Percentiles rank a stretch among this genome's conserved stretches.
Conservation (phyloP, 1,284 basidiomycete species). For the Phellopilus nigrolimitatus region DNA sequence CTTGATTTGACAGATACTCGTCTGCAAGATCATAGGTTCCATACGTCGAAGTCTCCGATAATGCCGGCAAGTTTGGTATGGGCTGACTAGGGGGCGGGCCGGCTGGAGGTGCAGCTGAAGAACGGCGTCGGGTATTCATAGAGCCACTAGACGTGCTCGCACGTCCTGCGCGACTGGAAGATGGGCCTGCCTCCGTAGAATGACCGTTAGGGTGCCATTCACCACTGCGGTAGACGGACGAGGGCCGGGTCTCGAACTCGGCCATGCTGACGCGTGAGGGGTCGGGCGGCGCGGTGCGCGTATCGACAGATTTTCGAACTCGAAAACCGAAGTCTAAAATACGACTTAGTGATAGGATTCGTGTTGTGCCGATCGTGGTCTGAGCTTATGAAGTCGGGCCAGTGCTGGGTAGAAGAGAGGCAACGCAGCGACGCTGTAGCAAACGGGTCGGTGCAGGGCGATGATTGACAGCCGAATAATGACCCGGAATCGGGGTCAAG, state of each 20-base stretch:
- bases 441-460: too few relatives aligned
- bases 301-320: neutral
- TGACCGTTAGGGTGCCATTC: slow-evolving; percentile 42
- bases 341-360: neutral
- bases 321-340: neutral
- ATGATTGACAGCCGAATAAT: slow-evolving; percentile 12
- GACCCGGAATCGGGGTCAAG: too few relatives aligned
- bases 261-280: slow-evolving; percentile 38
- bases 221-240: slow-evolving; percentile 36
- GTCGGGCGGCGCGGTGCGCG: neutral
- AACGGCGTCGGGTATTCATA: slow-evolving; percentile 54
- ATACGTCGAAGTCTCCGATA: slow-evolving; percentile 27
- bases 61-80: slow-evolving; percentile 55
- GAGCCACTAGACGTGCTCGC: slow-evolving; percentile 20
- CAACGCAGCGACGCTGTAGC: too few relatives aligned
- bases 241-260: slow-evolving; percentile 45
- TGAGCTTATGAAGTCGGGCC: too few relatives aligned
- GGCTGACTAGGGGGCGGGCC: slow-evolving; percentile 71
- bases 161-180: slow-evolving; percentile 12
- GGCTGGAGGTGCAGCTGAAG: slow-evolving; percentile 57
- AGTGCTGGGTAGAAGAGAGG: too few relatives aligned
- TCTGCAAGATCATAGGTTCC: slow-evolving; percentile 20
- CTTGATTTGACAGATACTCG: slow-evolving; percentile 17
- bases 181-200: slow-evolving; percentile 22
- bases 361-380: too few relatives aligned